phyloP scores from a whole-genome alignment of 306 rosid genomes.

The Vachellia pachyceras region DNA sequence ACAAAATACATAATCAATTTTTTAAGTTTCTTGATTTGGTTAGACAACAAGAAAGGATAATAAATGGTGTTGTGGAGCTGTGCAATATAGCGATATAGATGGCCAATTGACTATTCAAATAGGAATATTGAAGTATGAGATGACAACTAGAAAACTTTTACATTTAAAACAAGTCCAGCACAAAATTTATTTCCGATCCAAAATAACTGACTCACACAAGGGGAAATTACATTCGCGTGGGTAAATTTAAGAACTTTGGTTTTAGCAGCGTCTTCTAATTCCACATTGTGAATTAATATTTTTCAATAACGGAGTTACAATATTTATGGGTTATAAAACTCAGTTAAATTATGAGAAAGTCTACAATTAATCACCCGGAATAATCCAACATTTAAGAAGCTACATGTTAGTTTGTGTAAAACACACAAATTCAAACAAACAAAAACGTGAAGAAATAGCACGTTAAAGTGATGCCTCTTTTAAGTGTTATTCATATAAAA shows the following conservation, averaged over 20 bases:
- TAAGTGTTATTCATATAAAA: slow-evolving; percentile 2
- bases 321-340: background rate
- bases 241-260: background rate
- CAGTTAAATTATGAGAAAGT: background rate
- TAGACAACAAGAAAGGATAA: background rate
- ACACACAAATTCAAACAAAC: background rate
- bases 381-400: background rate
- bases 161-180: background rate
- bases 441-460: background rate
- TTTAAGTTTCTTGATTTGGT: background rate
- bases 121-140: background rate
- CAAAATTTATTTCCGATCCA: background rate
- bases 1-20: background rate
- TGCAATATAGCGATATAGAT: background rate
- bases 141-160: background rate
- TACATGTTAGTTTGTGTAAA: background rate
- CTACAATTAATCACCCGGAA: background rate
- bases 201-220: background rate
- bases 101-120: background rate
- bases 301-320: background rate
- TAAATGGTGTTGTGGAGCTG: background rate
- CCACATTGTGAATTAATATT: background rate
- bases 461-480: background rate
- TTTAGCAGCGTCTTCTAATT: background rate
- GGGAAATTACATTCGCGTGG: background rate